Conservation (phyloP, 2,329 filamentous ascomycete genomes). For the Domatiomyces globalis region DNA sequence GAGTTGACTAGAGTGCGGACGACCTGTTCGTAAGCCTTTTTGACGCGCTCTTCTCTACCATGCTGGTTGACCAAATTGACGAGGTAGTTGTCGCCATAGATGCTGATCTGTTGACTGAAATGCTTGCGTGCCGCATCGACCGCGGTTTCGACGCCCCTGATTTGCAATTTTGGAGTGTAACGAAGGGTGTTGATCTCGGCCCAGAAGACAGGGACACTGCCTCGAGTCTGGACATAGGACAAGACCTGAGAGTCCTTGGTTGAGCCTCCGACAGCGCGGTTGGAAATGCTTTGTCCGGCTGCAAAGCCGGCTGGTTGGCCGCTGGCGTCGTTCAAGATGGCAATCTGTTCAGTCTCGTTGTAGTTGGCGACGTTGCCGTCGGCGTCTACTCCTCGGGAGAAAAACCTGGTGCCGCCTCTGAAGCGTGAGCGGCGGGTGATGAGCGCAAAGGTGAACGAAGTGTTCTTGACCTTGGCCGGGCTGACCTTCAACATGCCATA, state of each 20-base stretch:
- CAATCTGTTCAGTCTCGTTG: slow-evolving; percentile 92
- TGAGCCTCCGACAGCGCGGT: slow-evolving; percentile 47
- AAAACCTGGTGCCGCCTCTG: slow-evolving; percentile 82
- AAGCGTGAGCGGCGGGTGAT: slow-evolving; percentile 82
- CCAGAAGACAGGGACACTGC: slow-evolving; percentile 93
- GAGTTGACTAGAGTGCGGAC: slow-evolving; percentile 60
- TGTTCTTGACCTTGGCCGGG: slow-evolving; percentile 71
- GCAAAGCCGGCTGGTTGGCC: slow-evolving; percentile 67
- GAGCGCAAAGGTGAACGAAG: slow-evolving; percentile 67
- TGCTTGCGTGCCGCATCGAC: slow-evolving; percentile 67
- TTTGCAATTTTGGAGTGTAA: slow-evolving; percentile 80
- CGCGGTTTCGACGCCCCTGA: slow-evolving; percentile 70
- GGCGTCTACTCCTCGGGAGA: slow-evolving; percentile 86
- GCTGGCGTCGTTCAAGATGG: slow-evolving; percentile 72
- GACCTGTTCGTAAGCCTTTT: slow-evolving; percentile 87
- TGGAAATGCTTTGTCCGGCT: slow-evolving; percentile 60
- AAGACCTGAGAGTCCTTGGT: slow-evolving; percentile 74
- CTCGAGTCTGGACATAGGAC: slow-evolving; percentile 90
- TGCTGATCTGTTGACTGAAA: slow-evolving; percentile 80
- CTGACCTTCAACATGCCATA: slow-evolving; percentile 92
- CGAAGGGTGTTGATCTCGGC: slow-evolving; percentile 85
- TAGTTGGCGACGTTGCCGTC: slow-evolving; percentile 94
- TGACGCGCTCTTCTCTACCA: slow-evolving; percentile 76
- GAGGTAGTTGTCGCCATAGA: slow-evolving; percentile 94
- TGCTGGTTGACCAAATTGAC: slow-evolving; percentile 97